Base-by-base conservation (phyloP, 495 filamentous ascomycete genomes). In the Bacidia rubella region DNA sequence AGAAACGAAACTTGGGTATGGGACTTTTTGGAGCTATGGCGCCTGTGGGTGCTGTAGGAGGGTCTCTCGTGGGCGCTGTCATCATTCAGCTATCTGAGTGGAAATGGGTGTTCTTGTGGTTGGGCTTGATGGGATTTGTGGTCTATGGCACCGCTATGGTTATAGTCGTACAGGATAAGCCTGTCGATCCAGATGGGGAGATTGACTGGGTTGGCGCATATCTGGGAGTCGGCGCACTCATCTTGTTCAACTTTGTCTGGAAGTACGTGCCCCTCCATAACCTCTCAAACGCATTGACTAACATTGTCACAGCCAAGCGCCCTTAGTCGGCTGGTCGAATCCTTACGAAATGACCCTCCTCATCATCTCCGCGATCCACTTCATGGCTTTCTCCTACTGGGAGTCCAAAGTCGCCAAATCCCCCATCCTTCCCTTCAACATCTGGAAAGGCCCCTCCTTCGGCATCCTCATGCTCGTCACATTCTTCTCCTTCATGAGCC, bases 241-340 rank as follows among this genome's bases (percentile, higher is more conserved):
- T 78, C 11, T 51, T 76, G 1, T 78, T 78, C 63, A 79, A 73
- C 56, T 69, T 76, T 58, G 69, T 69, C 21, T 78, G 74, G 74
- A 77, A 73, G 72, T 77, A 61, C 62, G 72, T 60, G 0, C 5
- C 22, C 17, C 19, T 9, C 15, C 15, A 2, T 22, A 24, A n/a
- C n/a, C n/a, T n/a, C n/a, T n/a, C n/a, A n/a, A n/a, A n/a, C n/a
- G 9, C 44, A 15, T 42, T 35, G 20, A 35, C 44, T 23, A 21
- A 47, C 27, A 44, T 21, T 20, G 59, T 40, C 50, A 9, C 23
- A 76, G 74, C 53, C 72, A 77, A 69, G 74, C 74, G 9, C 70
- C 74, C 11, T 63, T 65, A 27, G 69, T 68, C 0, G 74, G 74
- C 25, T 76, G 74, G 74, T 52, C 55, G 2, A 66, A 61, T 0